Conservation (phyloP, 495 filamentous ascomycete species). For the Lophium mytilinum region DNA sequence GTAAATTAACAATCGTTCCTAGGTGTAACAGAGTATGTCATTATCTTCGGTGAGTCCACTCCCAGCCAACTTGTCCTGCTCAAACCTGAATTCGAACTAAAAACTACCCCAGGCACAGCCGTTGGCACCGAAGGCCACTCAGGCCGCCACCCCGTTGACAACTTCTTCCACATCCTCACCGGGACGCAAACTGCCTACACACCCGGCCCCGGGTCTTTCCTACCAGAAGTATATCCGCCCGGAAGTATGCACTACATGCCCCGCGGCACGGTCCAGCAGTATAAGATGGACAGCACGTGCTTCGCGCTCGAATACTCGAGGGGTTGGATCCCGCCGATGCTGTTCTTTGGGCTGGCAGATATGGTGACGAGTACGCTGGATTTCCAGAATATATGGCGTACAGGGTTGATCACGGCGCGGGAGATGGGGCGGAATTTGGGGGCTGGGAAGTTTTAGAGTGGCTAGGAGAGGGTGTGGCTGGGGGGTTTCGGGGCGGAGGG, state of each 20-base stretch:
- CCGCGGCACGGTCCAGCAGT: constrained; percentile 75
- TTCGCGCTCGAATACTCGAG: constrained; percentile 83
- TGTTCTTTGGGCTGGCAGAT: constrained; percentile 80
- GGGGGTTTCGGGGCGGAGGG: too few species aligned
- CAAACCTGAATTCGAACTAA: constrained; percentile 33
- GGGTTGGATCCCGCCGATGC: constrained; percentile 86
- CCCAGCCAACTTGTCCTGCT: not conserved
- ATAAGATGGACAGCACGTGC: constrained; percentile 70
- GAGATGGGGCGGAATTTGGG: constrained; percentile 67
- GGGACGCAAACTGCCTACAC: constrained; percentile 67
- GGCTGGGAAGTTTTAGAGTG: constrained; percentile 57
- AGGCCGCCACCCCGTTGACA: constrained; percentile 79
- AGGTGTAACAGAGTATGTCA: constrained; percentile 23
- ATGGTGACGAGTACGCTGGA: constrained; percentile 47
- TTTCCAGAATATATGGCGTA: constrained; percentile 71
- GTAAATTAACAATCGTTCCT: not conserved
- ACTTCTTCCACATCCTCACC: constrained; percentile 83
- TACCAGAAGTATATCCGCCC: constrained; percentile 64
- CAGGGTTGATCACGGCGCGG: constrained; percentile 56
- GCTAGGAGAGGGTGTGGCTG: not conserved
- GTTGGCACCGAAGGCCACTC: constrained; percentile 82
- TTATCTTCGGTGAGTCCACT: constrained; percentile 19
- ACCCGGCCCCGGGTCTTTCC: constrained; percentile 56
- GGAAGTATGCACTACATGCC: constrained; percentile 70
- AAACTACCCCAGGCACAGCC: constrained; percentile 75